Conservation (phyloP, 257 asterid genomes). For the Plantago major region DNA sequence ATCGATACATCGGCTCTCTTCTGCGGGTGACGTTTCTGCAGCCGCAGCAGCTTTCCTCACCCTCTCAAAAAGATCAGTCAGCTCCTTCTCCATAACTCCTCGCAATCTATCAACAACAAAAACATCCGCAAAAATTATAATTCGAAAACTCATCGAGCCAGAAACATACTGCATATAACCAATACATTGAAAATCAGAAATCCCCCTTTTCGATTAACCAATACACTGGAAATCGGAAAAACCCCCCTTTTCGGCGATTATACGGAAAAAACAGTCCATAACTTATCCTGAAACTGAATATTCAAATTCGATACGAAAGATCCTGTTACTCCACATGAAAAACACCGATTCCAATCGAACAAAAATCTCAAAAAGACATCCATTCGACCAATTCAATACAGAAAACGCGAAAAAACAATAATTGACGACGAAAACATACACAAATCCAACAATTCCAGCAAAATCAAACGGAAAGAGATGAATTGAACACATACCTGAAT, state of each 20-base stretch:
- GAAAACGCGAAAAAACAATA: no score
- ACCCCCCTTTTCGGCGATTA: no score
- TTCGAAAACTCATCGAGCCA: no score
- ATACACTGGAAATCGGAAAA: no score
- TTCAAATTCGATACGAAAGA: not conserved
- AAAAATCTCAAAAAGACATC: no score
- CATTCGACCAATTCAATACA: no score
- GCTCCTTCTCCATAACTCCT: constrained; percentile 75
- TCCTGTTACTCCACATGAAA: not conserved
- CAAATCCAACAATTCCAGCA: no score
- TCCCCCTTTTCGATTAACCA: no score
- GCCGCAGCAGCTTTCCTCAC: constrained; percentile 81
- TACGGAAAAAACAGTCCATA: no score
- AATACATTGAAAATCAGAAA: no score
- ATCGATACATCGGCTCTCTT: constrained; percentile 63
- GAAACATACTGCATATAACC: no score
- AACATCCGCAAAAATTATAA: constrained; percentile 19
- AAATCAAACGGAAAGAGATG: constrained; percentile 1
- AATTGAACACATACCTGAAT: constrained; percentile 18
- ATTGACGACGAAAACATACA: no score
- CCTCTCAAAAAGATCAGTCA: constrained; percentile 63
- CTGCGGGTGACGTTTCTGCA: constrained; percentile 50
- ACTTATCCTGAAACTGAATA: not conserved
- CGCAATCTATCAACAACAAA: constrained; percentile 16
- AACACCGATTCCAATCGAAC: not conserved